These are phyloP conservation scores for Spathaspora gorwiae DNA, from an alignment of 805 yeast genomes.

Conservation along the genomic window DNA sequence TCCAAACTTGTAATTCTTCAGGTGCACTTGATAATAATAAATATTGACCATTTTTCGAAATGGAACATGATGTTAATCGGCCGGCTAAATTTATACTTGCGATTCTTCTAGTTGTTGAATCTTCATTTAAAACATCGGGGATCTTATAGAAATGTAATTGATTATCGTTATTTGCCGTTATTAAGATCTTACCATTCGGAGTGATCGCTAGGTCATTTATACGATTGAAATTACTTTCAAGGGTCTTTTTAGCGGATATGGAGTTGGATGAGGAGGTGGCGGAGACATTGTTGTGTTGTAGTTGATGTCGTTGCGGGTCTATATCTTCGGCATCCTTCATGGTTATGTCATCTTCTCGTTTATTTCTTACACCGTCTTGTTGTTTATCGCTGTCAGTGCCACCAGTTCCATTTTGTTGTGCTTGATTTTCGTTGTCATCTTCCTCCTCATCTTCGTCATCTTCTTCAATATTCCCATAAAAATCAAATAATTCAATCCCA, in stretches of 20 bases:
- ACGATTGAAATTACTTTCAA: constrained; percentile 36
- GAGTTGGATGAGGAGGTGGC: neutral
- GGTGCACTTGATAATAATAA: constrained; percentile 63
- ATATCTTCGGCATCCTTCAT: constrained; percentile 8
- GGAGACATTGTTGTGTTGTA: neutral
- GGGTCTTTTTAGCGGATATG: constrained; percentile 5
- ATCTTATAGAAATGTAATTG: constrained; percentile 59
- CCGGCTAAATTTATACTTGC: constrained; percentile 51
- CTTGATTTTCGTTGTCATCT: constrained; percentile 6
- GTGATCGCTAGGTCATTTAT: constrained; percentile 68
- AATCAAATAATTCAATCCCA: constrained; percentile 40
- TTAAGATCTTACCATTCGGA: constrained; percentile 55
- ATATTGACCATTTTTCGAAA: constrained; percentile 50
- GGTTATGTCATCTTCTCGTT: constrained; percentile 4
- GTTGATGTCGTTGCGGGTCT: neutral
- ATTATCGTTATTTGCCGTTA: constrained; percentile 62
- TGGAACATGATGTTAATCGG: constrained; percentile 59
- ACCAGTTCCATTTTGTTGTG: constrained; percentile 8
- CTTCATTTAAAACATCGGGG: constrained; percentile 28
- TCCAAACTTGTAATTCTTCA: constrained; percentile 81
- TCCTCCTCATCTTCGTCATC: constrained; percentile 12
- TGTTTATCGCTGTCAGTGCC: neutral
- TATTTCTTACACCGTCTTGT: neutral
- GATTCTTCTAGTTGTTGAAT: constrained; percentile 31
- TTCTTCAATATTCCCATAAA: constrained; percentile 28